Conservation (phyloP, 495 filamentous ascomycete species). For the Talaromyces adpressus region DNA sequence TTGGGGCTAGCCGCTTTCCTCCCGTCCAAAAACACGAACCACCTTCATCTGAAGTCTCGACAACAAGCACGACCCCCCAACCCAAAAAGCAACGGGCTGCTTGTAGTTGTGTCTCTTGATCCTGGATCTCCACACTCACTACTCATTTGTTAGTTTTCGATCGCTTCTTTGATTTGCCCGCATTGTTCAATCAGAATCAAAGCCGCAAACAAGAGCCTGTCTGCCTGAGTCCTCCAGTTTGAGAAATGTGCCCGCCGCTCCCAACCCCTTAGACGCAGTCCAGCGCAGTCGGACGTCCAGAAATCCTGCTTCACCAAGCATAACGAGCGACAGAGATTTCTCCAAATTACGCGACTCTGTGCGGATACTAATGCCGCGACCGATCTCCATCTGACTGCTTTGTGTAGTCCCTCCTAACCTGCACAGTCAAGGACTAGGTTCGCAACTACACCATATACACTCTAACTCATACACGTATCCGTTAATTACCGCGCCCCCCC, state of each 20-base stretch:
- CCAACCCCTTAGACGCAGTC: neutral
- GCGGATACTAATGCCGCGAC: neutral
- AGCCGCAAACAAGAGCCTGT: neutral
- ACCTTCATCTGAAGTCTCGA: neutral
- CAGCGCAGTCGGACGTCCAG: neutral
- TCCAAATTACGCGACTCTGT: neutral
- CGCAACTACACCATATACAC: neutral
- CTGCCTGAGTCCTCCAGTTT: neutral
- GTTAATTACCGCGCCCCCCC: neutral
- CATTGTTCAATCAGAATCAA: neutral
- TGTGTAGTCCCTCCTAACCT: neutral
- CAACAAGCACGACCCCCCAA: neutral
- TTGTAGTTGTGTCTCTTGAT: neutral
- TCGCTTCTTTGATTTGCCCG: conserved; percentile 1
- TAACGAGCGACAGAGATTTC: neutral
- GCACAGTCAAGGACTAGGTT: neutral
- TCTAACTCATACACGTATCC: neutral
- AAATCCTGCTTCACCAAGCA: neutral
- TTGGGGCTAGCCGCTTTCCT: neutral
- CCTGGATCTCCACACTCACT: neutral
- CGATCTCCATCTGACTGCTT: neutral
- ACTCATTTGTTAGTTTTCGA: neutral
- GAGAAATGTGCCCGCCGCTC: neutral
- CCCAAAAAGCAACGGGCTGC: neutral
- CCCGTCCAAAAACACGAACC: neutral